Conservation (phyloP, 768 basidiomycete genomes). For the Omphalotus guepiniiformis region DNA sequence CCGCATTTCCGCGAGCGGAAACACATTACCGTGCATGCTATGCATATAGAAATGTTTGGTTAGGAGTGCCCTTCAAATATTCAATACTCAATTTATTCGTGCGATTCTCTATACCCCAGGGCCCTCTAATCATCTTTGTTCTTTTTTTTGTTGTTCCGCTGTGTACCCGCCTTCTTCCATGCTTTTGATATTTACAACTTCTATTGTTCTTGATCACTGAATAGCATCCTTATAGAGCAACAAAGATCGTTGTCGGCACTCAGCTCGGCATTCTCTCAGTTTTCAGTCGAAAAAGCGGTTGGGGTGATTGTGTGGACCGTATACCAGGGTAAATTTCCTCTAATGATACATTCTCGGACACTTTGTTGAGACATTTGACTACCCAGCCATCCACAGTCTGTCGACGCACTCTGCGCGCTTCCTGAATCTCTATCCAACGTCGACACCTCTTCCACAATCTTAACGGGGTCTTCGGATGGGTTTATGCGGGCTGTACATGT, state of each 20-base stretch:
- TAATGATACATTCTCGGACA: background rate
- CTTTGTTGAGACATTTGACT: background rate
- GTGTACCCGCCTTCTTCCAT: background rate
- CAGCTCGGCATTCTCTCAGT: conserved; percentile 86
- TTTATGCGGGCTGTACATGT: conserved; percentile 83
- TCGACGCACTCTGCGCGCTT: conserved; percentile 80
- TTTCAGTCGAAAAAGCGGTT: conserved; percentile 84
- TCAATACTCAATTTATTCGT: too few relatives aligned
- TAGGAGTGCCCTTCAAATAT: too few relatives aligned
- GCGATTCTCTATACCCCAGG: too few relatives aligned
- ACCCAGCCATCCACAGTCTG: conserved; percentile 83
- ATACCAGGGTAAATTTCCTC: conserved; percentile 60
- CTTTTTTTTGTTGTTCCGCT: background rate
- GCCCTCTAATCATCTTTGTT: too few relatives aligned
- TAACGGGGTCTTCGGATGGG: conserved; percentile 92
- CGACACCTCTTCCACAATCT: conserved; percentile 63
- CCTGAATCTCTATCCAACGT: conserved; percentile 58
- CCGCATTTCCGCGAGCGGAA: background rate
- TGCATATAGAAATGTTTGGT: too few relatives aligned
- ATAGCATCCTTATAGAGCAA: conserved; percentile 38
- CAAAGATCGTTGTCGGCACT: conserved; percentile 85
- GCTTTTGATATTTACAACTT: background rate
- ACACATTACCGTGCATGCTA: too few relatives aligned
- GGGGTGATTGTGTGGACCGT: conserved; percentile 90
- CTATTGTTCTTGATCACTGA: background rate